Evolutionary conservation across 345 rosid species (phyloP).

Genomic region (Euclidium syriacum): DNA sequence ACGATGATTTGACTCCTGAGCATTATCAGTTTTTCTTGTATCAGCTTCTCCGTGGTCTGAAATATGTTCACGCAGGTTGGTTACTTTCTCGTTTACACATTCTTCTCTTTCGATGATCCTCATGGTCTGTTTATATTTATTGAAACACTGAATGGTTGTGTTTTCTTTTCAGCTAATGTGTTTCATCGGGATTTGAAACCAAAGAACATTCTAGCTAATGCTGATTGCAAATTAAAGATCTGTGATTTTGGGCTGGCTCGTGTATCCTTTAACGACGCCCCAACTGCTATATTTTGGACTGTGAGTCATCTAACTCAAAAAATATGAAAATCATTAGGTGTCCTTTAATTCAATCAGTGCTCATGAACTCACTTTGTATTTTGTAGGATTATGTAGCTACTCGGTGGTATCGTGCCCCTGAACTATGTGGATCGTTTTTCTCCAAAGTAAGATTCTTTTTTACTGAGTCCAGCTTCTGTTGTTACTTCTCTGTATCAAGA

Average conservation of each 20-base stretch:
- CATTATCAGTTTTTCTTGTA: conserved; percentile 95
- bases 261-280: conserved; percentile 94
- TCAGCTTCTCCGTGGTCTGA: conserved; percentile 96
- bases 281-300: conserved; percentile 97
- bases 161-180: conserved; percentile 69
- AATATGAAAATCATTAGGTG: neutral
- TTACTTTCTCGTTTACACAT: neutral
- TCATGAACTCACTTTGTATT: neutral
- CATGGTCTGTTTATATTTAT: neutral
- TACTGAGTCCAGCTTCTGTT: neutral
- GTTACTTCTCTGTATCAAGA: neutral
- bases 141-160: neutral
- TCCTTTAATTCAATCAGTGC: neutral
- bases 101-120: conserved; percentile 2
- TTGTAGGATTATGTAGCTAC: conserved; percentile 97
- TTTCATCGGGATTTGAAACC: conserved; percentile 98
- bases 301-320: conserved; percentile 43
- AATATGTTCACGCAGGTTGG: conserved; percentile 86
- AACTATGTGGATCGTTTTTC: conserved; percentile 95
- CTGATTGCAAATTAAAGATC: conserved; percentile 96
- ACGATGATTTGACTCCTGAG: conserved; percentile 95
- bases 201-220: conserved; percentile 96
- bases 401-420: conserved; percentile 99
- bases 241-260: conserved; percentile 99
- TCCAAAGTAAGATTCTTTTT: conserved; percentile 8